Evolutionary conservation across 148 eudicot species (phyloP), one percentile per base, ranked within the genome.

Genomic region (Dianthus caryophyllus): DNA sequence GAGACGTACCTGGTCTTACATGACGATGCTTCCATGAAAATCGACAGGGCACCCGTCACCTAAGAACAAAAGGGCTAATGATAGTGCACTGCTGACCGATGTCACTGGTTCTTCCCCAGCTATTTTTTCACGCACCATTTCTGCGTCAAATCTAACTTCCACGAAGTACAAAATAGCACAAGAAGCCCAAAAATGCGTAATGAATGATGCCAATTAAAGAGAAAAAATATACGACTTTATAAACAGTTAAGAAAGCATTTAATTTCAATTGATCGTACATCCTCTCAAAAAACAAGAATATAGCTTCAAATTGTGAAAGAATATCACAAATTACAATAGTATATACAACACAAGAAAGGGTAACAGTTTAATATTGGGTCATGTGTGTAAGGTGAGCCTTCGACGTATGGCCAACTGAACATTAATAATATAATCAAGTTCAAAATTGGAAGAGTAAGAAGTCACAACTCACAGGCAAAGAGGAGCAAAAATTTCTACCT

Each of bases 81-180:
- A 7, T 33, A 33, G 38, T 7, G 41, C n/a, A 29, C 62, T 15
- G 20, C 62, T 58, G 98, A 90, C 33, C 90, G 98, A 44, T 88
- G 97, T 78, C 98, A 94, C 41, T 90, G 98, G 96, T 90, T 93
- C 65, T 87, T 86, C 16, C 99, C 97, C 62, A 97, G 97, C 56
- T 82, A 70, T 82, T 88, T 3, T 84, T 94, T 69, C 83, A 90
- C 61, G 80, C 88, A 26, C 86, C 77, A 11, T 61, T 20, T 17
- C 8, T n/a, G 7, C 64, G 11, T 44, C 49, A 29, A 17, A 20
- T 38, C 25, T n/a, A 30, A 12, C 18, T 58, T 33, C 54, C 7
- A 33, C 7, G 38, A 7, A 33, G 3, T 53, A 30, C 52, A 55
- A 9, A 61, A 22, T 44, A 11, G 49, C 56, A 64, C 22, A 31